Evolutionary conservation across 176 grass and related monocot genomes (phyloP).

Genomic region (Stipa capillata): DNA sequence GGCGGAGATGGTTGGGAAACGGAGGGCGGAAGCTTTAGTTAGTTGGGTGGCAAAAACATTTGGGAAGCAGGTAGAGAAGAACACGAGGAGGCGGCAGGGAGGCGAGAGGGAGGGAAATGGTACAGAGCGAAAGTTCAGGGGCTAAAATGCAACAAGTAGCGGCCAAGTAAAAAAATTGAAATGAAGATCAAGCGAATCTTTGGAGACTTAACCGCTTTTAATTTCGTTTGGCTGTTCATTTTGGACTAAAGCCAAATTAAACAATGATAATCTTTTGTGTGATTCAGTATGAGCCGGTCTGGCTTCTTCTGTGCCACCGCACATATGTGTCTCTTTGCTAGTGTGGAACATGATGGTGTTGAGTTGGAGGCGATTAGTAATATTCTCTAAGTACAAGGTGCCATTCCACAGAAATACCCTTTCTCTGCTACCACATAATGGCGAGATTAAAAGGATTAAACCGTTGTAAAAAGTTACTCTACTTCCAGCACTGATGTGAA

Average conservation of each 20-base stretch:
- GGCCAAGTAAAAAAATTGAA: neutral
- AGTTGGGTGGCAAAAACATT: conserved; percentile 33
- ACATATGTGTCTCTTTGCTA: neutral
- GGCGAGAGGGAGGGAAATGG: neutral
- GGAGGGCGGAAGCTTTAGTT: neutral
- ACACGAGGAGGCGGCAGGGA: neutral
- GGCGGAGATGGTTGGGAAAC: neutral
- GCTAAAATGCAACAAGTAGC: neutral
- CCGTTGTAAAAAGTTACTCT: neutral
- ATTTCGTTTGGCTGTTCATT: neutral
- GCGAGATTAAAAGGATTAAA: neutral
- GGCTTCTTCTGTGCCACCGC: neutral
- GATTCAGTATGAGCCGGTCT: conserved; percentile 3
- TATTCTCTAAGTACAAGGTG: neutral
- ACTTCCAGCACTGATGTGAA: neutral
- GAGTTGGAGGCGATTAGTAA: neutral
- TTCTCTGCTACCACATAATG: neutral
- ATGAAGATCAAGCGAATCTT: conserved; percentile 22
- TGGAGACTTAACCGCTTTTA: conserved; percentile 1
- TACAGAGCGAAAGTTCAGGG: neutral
- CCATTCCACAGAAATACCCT: neutral
- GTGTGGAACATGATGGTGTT: conserved; percentile 2
- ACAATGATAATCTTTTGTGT: neutral
- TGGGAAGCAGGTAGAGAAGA: neutral
- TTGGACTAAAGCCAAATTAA: neutral